phyloP scores from a whole-genome alignment of 148 eudicot species.

The Rhododendron vialii region DNA sequence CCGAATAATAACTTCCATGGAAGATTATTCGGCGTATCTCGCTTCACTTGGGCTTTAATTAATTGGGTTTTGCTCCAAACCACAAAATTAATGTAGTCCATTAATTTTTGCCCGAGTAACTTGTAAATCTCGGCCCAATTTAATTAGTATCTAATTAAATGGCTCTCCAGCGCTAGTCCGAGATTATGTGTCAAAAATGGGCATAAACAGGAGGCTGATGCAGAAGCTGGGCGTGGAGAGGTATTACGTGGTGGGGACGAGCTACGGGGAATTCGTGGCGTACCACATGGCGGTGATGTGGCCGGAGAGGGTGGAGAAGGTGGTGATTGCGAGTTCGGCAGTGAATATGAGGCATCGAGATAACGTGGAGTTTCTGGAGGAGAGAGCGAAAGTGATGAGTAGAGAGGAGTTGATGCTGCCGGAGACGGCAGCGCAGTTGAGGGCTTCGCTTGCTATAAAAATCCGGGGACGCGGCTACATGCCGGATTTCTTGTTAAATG shows the following conservation, averaged over 20 bases:
- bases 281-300: constrained; percentile 44
- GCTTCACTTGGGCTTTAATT: too few species aligned
- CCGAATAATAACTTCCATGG: too few species aligned
- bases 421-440: constrained; percentile 19
- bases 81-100: too few species aligned
- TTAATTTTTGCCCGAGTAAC: too few species aligned
- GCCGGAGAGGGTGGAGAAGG: constrained; percentile 55
- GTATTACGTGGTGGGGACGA: constrained; percentile 46
- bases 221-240: constrained; percentile 36
- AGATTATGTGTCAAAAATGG: too few species aligned
- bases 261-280: constrained; percentile 61
- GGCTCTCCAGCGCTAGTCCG: too few species aligned
- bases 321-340: constrained; percentile 49
- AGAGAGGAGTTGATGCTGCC: constrained; percentile 45
- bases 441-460: not conserved
- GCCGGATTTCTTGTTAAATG: constrained; percentile 42
- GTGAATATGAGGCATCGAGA: constrained; percentile 36
- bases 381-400: constrained; percentile 25
- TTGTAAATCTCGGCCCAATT: too few species aligned
- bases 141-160: too few species aligned
- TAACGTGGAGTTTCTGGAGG: constrained; percentile 24
- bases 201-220: constrained; percentile 18
- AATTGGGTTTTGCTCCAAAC: too few species aligned
- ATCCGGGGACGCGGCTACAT: constrained; percentile 10
- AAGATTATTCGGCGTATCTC: too few species aligned